These are phyloP conservation scores for Neonectria faginata DNA, from an alignment of 2,329 filamentous ascomycete genomes.

Conservation along the genomic window DNA sequence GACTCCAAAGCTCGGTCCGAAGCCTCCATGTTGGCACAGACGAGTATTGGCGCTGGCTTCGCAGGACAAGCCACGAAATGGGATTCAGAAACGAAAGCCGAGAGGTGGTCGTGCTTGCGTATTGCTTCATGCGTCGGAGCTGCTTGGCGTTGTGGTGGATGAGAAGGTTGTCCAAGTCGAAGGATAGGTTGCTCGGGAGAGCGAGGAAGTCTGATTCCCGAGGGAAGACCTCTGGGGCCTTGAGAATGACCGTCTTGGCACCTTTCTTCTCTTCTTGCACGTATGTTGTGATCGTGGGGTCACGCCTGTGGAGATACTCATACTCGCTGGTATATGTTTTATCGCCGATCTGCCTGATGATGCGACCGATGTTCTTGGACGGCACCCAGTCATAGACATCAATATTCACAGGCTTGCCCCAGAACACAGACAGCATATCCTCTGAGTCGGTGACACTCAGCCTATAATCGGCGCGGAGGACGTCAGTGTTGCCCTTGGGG, in stretches of 20 bases:
- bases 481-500: constrained; percentile 30
- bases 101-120: not conserved
- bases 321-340: constrained; percentile 31
- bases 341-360: constrained; percentile 21
- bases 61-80: not conserved
- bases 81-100: not conserved
- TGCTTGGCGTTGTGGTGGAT: constrained; percentile 26
- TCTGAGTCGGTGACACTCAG: not conserved
- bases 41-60: constrained; percentile 24
- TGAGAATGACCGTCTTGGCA: constrained; percentile 26
- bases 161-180: constrained; percentile 28
- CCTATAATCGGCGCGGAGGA: constrained; percentile 33
- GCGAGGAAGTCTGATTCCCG: constrained; percentile 15
- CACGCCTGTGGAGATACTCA: constrained; percentile 37
- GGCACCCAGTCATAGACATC: constrained; percentile 36
- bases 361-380: constrained; percentile 29
- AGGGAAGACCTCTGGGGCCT: constrained; percentile 17
- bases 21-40: constrained; percentile 29
- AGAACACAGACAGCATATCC: constrained; percentile 33
- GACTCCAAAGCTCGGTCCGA: constrained; percentile 31
- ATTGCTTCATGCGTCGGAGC: constrained; percentile 17
- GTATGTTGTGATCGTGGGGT: constrained; percentile 27
- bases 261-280: constrained; percentile 20
- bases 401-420: constrained; percentile 32
- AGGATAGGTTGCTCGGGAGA: constrained; percentile 26